Evolutionary conservation across 331 rosid species (phyloP).

Genomic region (Malus hybrid): DNA sequence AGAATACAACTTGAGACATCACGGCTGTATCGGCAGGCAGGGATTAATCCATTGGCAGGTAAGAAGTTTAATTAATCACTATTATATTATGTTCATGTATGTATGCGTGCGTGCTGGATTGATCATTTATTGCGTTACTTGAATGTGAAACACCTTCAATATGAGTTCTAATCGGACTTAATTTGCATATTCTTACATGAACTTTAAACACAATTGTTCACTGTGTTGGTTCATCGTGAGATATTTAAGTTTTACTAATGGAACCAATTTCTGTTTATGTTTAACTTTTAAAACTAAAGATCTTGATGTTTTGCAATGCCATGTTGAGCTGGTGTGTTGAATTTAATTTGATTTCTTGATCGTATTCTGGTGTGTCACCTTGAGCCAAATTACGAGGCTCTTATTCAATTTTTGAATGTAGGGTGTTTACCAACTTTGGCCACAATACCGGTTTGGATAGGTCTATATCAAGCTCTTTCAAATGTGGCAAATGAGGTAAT

Average conservation of each 20-base stretch:
- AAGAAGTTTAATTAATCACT: background rate
- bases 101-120: background rate
- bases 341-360: background rate
- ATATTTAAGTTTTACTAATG: background rate
- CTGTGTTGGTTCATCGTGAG: background rate
- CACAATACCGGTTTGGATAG: constrained; percentile 99
- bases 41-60: constrained; percentile 99
- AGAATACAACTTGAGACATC: constrained; percentile 99
- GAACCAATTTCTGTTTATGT: background rate
- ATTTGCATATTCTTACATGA: background rate
- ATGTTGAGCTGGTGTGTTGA: background rate
- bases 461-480: constrained; percentile 96
- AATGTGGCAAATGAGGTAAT: constrained; percentile 98
- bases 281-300: background rate
- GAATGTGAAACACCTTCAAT: background rate
- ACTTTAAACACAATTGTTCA: background rate
- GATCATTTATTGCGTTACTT: background rate
- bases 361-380: background rate
- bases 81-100: background rate
- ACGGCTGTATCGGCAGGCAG: constrained; percentile 85
- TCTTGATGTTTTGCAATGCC: background rate
- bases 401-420: constrained; percentile 18
- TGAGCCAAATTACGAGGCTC: background rate
- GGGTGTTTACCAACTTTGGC: constrained; percentile 98
- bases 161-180: background rate